A percentile compares a stretch with the other conserved stretches of the same genome.
Evolutionary conservation across 1,139 yeast genomes (phyloP).

Genomic region (Protomyces inouyei): DNA sequence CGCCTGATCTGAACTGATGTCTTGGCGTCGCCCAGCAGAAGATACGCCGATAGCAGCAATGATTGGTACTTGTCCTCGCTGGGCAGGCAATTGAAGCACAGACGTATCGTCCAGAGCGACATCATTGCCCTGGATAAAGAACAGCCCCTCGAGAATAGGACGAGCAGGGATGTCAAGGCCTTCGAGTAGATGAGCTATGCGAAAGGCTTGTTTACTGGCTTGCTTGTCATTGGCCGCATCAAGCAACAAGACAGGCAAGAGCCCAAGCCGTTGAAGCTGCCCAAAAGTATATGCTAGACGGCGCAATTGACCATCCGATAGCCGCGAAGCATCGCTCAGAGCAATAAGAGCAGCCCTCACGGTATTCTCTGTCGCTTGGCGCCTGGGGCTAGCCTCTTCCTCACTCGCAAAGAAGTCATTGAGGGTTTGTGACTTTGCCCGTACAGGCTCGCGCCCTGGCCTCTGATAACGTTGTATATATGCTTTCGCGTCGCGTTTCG

Average conservation of each 20-base stretch:
- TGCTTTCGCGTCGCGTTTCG: conserved; percentile 61
- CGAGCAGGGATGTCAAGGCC: conserved; percentile 32
- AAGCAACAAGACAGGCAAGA: conserved; percentile 43
- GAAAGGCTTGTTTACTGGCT: conserved; percentile 29
- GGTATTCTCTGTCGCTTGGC: background rate
- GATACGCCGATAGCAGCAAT: conserved; percentile 36
- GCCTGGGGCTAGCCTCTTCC: background rate
- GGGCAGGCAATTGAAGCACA: conserved; percentile 19
- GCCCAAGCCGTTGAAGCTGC: conserved; percentile 51
- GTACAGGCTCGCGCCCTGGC: conserved; percentile 35
- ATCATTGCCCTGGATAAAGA: background rate
- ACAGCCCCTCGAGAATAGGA: conserved; percentile 32
- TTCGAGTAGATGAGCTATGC: conserved; percentile 11
- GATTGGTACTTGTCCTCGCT: conserved; percentile 18
- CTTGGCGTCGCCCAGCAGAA: conserved; percentile 42
- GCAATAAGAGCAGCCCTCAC: conserved; percentile 52
- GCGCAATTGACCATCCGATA: conserved; percentile 41
- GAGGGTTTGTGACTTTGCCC: background rate
- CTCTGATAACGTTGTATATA: conserved; percentile 47
- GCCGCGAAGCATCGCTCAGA: conserved; percentile 43
- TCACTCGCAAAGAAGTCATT: conserved; percentile 10
- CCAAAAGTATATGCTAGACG: conserved; percentile 51
- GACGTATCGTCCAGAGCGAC: conserved; percentile 28
- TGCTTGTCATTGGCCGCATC: conserved; percentile 30
- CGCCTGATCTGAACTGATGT: conserved; percentile 41